Base-by-base conservation (phyloP, 2,329 filamentous ascomycete species). In the Capronia epimyces region DNA sequence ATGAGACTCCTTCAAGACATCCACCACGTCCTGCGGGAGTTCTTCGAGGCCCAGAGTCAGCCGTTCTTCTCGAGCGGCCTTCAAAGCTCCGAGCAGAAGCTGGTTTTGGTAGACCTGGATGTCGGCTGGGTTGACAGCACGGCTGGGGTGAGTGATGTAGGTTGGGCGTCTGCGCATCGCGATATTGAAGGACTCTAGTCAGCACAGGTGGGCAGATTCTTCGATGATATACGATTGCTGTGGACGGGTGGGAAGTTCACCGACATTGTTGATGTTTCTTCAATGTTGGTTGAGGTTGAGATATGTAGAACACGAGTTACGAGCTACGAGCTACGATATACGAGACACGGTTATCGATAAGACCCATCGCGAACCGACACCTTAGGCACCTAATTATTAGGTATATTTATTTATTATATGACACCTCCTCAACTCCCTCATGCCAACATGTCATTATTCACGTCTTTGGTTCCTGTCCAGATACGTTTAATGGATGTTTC, bases 11-110 rank as follows among this genome's bases (percentile, higher is more conserved):
- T 77, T 74, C 21, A 95, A 72, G 12, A 85, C 69, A 21, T 75
- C 41, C 21, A 47, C 45, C 69, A 82, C 78, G 67, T 87, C 82
- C 13, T 70, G 63, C 3, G 89, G 86, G 34, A 96, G 76, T 71
- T 95, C 88, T 43, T 83, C 75, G 16, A 89, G 70, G 31, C 78
- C 76, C 55, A 93, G 69, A 1, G 88, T 95, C 59, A 91, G 69
- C 53, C 85, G 81, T 65, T 93, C 87, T 69, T 97, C 87, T 58
- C 87, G 83, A 12, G 82, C 81, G 16, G 85, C 85, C 44, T 79
- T 68, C 36, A 93, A 66, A 2, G 76, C 77, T 1, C 73, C 73
- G 46, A 94, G 69, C 2, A 75, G 74, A 15, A 86, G 68, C 8
- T 68, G 66, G 41, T 74, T 70, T 37, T 74, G 70, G 39, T 72